Evolutionary conservation across 2,329 filamentous ascomycete species (phyloP), one percentile per base, ranked within the genome.

Genomic region (Neophaeococcomyces mojaviensis): DNA sequence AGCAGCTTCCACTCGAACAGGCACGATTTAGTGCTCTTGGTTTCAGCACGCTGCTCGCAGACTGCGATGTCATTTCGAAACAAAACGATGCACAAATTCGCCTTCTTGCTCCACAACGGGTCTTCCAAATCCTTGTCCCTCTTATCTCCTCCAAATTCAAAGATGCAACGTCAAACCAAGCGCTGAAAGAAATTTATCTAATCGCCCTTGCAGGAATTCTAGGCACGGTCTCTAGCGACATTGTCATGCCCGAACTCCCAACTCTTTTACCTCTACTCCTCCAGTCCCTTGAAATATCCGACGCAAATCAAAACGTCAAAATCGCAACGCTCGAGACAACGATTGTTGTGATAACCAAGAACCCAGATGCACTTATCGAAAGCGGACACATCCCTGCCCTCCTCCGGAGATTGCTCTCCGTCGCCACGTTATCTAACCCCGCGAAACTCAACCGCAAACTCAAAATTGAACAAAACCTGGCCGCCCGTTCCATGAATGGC

Each of bases 201-300:
- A 72, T 81, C 28, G 80, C 81, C 3, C 68, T 84, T 2, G 76
- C 78, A 3, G 79, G 79, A 1, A 71, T 83, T 12, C 67, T 84
- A 33, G 69, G 71, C 40, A 76, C 75, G 58, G 72, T 82, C 35
- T 73, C 79, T 0, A 77, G 79, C 28, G 64, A 72, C 3, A 70
- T 84, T 35, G 71, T 83, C 10, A 70, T 79, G 55, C 71, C 77
- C 12, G 75, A 80, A 55, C 68, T 83, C 7, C 64, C 68, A 1
- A 72, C 72, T 3, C 66, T 84, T 2, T 66, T 78, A 3, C 77
- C 79, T 0, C 67, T 83, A 1, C 71, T 84, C 15, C 67, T 84
- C 0, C 81, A 84, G 58, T 77, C 72, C 26, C 69, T 84, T 4
- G 80, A 84, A 54, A 67, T 80, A 3, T 44, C 57, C 8, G 55